Base-by-base conservation (phyloP, 306 rosid genomes). In the Glycyrrhiza uralensis region DNA sequence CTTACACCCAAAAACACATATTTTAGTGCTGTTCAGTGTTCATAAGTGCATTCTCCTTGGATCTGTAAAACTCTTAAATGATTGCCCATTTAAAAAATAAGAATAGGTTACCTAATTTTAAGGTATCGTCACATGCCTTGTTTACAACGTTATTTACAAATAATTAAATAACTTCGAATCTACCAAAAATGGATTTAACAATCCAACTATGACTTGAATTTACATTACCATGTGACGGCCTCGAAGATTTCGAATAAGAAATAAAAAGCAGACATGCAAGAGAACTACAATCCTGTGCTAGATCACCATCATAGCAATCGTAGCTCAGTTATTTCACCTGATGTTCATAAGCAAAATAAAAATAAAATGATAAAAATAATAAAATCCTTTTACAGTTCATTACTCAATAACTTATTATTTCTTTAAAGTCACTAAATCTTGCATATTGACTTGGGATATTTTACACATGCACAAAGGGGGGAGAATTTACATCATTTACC, bases 51-150 rank as follows among this genome's bases (percentile, higher is more conserved):
- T n/a, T n/a, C n/a, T 35, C 9, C 41, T 35, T 9, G 76, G 72
- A 58, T 79, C 83, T 69, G 10, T 73, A 26, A 47, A 60, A 46
- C 28, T 9, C 20, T 20, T 33, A 54, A 24, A 23, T 35, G 4
- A 36, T 54, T 13, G 38, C 5, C 30, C 4, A 4, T 22, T 17
- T 23, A 14, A 6, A 0, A 47, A 1, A 47, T 4, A 47, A 4
- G 1, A 9, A 10, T 1, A 42, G 1, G 10, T 64, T 2, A 8
- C 58, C 58, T 2, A 9, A 20, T 20, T 51, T 11, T 51, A 51
- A 51, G 24, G 42, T 41, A 62, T 60, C 7, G 10, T 18, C 13
- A 12, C 69, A 12, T 12, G 50, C 20, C 19, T 61, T 1, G 50
- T 10, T 42, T 55, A 20, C n/a, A n/a, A n/a, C n/a, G n/a, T n/a